Evolutionary conservation across 192 early-diverging fungal genomes (phyloP).

Genomic region (Coemansia sp.): DNA sequence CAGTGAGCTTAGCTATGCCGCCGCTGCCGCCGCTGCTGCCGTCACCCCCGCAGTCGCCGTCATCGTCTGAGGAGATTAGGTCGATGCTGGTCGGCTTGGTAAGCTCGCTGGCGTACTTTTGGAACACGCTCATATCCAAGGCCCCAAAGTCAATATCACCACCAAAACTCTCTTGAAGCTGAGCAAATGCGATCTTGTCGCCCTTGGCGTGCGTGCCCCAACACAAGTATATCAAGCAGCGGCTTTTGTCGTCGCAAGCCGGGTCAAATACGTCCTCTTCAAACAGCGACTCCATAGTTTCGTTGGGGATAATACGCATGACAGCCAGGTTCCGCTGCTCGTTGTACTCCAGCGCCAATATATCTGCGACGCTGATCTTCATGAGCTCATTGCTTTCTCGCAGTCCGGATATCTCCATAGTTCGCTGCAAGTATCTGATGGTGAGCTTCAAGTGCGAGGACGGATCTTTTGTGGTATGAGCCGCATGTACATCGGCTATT

Average conservation of each 20-base stretch:
- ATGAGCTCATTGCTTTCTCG: conserved; percentile 15
- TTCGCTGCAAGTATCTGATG: conserved; percentile 15
- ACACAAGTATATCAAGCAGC: conserved; percentile 22
- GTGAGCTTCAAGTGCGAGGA: conserved; percentile 1
- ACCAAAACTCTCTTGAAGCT: conserved; percentile 9
- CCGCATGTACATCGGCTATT: background rate
- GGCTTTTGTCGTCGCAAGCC: conserved; percentile 8
- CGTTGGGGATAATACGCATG: conserved; percentile 25
- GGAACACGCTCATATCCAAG: conserved; percentile 3
- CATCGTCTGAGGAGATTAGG: conserved; percentile 35
- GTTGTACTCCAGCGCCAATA: conserved; percentile 20
- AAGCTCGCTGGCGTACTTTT: conserved; percentile 21
- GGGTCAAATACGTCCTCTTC: conserved; percentile 28
- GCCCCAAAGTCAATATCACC: background rate
- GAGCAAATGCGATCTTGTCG: background rate
- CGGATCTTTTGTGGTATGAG: background rate
- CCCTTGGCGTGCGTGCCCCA: conserved; percentile 1
- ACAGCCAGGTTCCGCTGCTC: conserved; percentile 10
- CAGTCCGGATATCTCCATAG: conserved; percentile 22
- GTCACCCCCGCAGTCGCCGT: background rate
- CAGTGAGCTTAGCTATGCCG: background rate
- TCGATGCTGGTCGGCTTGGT: conserved; percentile 32
- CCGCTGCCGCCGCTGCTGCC: background rate
- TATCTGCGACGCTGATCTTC: conserved; percentile 14
- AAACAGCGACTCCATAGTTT: conserved; percentile 36